Evolutionary conservation across 2,329 filamentous ascomycete species (phyloP).

Genomic region (Achaetomium macrosporum): DNA sequence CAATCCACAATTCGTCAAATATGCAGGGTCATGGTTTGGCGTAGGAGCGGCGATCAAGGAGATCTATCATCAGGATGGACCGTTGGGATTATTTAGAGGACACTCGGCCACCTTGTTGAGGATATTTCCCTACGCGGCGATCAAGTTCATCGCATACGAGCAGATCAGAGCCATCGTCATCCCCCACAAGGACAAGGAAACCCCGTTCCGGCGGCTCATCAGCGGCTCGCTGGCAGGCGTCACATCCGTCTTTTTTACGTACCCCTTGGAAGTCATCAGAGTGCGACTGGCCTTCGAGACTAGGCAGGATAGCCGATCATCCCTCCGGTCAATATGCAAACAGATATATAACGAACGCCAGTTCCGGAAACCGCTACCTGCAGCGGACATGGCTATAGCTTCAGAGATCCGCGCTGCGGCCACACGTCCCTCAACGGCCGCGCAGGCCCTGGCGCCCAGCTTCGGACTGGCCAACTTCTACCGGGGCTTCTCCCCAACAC

Average conservation of each 20-base stretch:
- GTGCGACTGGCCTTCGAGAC: slow-evolving; percentile 95
- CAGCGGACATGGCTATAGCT: slow-evolving; percentile 39
- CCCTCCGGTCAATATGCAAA: slow-evolving; percentile 68
- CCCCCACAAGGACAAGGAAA: slow-evolving; percentile 65
- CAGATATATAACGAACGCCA: slow-evolving; percentile 80
- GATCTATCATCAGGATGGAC: slow-evolving; percentile 72
- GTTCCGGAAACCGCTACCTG: slow-evolving; percentile 34
- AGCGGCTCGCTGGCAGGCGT: slow-evolving; percentile 74
- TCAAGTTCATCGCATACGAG: slow-evolving; percentile 97
- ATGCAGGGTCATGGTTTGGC: slow-evolving; percentile 82
- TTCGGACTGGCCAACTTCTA: slow-evolving; percentile 86
- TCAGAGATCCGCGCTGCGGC: slow-evolving; percentile 32
- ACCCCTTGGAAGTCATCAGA: slow-evolving; percentile 86
- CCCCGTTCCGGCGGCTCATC: slow-evolving; percentile 66
- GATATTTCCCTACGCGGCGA: slow-evolving; percentile 95
- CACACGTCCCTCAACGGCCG: slow-evolving; percentile 32
- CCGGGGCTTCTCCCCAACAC: slow-evolving; percentile 81
- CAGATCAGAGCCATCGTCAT: slow-evolving; percentile 83
- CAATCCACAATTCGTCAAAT: slow-evolving; percentile 90
- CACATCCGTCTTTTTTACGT: slow-evolving; percentile 91
- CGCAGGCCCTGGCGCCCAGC: slow-evolving; percentile 51
- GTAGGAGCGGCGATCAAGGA: slow-evolving; percentile 75
- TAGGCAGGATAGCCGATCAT: slow-evolving; percentile 63
- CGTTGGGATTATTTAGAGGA: slow-evolving; percentile 76
- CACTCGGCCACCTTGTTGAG: slow-evolving; percentile 90